phyloP scores from a whole-genome alignment of 176 grass and related monocot species.

The Sorghum bicolor region DNA sequence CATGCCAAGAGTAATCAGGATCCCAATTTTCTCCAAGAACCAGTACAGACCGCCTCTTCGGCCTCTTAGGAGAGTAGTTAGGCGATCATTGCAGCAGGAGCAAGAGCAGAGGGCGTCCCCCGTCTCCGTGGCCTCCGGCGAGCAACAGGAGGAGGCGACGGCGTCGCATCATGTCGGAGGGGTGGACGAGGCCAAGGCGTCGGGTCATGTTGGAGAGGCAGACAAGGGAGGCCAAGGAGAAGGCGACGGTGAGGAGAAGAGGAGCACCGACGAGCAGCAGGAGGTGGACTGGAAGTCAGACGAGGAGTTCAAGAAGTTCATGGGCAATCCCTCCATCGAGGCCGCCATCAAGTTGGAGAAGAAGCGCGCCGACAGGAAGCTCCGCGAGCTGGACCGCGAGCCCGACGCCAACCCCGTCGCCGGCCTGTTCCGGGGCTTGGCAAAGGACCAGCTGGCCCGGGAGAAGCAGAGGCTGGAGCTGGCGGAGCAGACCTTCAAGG shows the following conservation, averaged over 20 bases:
- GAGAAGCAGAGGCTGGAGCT: slow-evolving; percentile 87
- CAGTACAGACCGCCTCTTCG: not conserved
- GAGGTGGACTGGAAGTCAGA: slow-evolving; percentile 96
- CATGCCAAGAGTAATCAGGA: not conserved
- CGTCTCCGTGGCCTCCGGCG: slow-evolving; percentile 33
- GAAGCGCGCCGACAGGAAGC: slow-evolving; percentile 75
- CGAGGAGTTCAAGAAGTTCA: slow-evolving; percentile 98
- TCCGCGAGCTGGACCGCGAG: slow-evolving; percentile 82
- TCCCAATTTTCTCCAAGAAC: slow-evolving; percentile 28
- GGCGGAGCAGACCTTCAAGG: slow-evolving; percentile 79
- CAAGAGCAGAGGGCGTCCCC: slow-evolving; percentile 43
- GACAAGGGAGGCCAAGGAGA: not conserved
- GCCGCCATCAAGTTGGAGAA: slow-evolving; percentile 97
- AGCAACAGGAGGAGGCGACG: slow-evolving; percentile 12
- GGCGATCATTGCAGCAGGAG: slow-evolving; percentile 54
- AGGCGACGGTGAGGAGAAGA: not conserved
- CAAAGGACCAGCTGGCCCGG: slow-evolving; percentile 53
- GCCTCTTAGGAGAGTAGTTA: slow-evolving; percentile 1
- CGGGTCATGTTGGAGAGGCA: slow-evolving; percentile 17
- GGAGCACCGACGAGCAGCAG: slow-evolving; percentile 64
- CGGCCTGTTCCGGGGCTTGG: slow-evolving; percentile 52
- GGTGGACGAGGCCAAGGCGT: not conserved
- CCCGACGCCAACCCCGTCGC: slow-evolving; percentile 64
- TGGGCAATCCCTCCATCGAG: slow-evolving; percentile 96
- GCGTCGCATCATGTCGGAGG: not conserved